phyloP scores from a whole-genome alignment of 371 early-diverging fungal genomes.

The Lichtheimia ornata region DNA sequence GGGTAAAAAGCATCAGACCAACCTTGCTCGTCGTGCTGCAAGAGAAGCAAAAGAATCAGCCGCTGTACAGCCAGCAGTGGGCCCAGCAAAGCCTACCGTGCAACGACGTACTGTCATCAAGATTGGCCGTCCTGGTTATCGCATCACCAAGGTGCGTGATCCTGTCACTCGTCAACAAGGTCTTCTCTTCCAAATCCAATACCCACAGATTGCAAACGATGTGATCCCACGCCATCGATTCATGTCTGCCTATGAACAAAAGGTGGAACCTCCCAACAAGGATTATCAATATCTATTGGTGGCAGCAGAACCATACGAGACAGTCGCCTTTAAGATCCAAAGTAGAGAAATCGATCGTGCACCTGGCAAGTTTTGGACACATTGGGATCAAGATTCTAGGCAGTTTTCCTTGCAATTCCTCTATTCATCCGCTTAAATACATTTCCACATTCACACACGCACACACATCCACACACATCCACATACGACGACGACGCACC shows the following conservation, averaged over 20 bases:
- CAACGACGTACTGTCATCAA: slow-evolving; percentile 76
- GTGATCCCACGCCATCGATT: slow-evolving; percentile 91
- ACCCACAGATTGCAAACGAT: slow-evolving; percentile 84
- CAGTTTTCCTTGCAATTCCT: slow-evolving; percentile 92
- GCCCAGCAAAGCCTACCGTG: slow-evolving; percentile 49
- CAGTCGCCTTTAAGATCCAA: slow-evolving; percentile 93
- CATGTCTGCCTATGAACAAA: slow-evolving; percentile 98
- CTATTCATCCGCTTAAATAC: slow-evolving; percentile 28
- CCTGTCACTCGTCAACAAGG: slow-evolving; percentile 88
- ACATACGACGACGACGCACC: no score
- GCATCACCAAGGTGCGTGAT: slow-evolving; percentile 93
- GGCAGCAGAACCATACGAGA: slow-evolving; percentile 98
- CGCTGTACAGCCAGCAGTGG: slow-evolving; percentile 53
- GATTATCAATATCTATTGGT: slow-evolving; percentile 90
- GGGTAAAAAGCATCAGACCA: slow-evolving; percentile 98
- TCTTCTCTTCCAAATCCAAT: slow-evolving; percentile 91
- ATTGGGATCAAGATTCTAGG: slow-evolving; percentile 93
- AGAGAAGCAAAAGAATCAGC: slow-evolving; percentile 81
- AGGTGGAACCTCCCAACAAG: slow-evolving; percentile 87
- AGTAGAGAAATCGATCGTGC: slow-evolving; percentile 87
- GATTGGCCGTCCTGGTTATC: slow-evolving; percentile 98
- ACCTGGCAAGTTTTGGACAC: slow-evolving; percentile 85
- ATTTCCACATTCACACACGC: no score
- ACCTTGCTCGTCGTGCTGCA: slow-evolving; percentile 91
- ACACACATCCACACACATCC: no score